Base-by-base conservation (phyloP, 2,329 filamentous ascomycete species). In the Xylariaceae sp. region DNA sequence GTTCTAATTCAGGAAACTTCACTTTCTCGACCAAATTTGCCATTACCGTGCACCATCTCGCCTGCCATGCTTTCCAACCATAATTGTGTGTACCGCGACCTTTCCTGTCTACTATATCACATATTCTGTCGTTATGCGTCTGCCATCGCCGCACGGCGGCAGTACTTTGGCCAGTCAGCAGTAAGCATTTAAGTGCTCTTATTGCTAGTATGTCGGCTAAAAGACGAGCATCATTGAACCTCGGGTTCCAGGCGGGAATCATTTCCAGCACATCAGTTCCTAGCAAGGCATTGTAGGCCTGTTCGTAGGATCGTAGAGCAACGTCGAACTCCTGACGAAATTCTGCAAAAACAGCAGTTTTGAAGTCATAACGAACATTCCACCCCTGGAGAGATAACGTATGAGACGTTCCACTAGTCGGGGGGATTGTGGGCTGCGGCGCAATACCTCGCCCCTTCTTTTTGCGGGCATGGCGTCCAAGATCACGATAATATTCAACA, bases 291-390 rank as follows among this genome's bases (percentile, higher is more conserved):
- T 96, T 91, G 62, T 97, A 92, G 3, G 92, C 91, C 69, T 87
- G 87, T 67, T 94, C 91, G 63, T 92, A 97, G 47, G 91, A 92
- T 36, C 92, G 84, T 65, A 91, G 80, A 0, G 94, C 92, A 18
- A 85, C 86, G 67, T 97, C 93, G 81, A 93, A 90, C 70, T 97
- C 94, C 67, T 95, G 90, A 7, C 94, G 84, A 62, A 96, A 97
- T 67, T 97, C 93, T 23, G 92, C 91, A 67, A 97, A 90, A 0
- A 96, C 79, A 6, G 88, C 93, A 15, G 92, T 81, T 70, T 99
- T 99, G 75, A 96, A 92, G 67, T 99, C 93, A 72, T 97, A 97
- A 13, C 93, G 87, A 47, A 95, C 87, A 66, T 91, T 92, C 94
- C 93, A 99, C 3, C 91, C 92, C 35, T 91, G 86, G 8, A 87